These are phyloP conservation scores for Mycena maculata DNA, from an alignment of 768 basidiomycete genomes.

Conservation along the genomic window DNA sequence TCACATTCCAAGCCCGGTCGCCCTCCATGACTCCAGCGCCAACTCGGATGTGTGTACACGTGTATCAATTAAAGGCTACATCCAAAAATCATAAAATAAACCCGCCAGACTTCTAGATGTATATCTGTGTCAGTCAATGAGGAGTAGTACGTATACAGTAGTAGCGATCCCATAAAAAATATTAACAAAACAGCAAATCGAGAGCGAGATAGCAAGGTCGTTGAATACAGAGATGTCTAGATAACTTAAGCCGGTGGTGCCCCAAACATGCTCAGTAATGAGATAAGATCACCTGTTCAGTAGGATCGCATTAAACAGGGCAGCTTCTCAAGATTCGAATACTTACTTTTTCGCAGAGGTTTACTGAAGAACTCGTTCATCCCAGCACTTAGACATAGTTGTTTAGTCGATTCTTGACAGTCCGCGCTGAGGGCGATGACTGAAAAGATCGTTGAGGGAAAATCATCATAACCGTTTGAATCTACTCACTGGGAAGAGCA, in stretches of 20 bases:
- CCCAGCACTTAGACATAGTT: conserved; percentile 79
- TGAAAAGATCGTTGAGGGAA: conserved; percentile 38
- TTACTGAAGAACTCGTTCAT: conserved; percentile 85
- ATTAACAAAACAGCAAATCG: conserved; percentile 9
- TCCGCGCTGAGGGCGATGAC: conserved; percentile 82
- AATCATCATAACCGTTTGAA: neutral
- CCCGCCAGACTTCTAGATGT: too few relatives aligned
- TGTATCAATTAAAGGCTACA: too few relatives aligned
- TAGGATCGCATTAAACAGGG: neutral
- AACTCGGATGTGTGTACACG: too few relatives aligned
- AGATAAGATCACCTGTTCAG: conserved; percentile 61
- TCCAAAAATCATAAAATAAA: too few relatives aligned
- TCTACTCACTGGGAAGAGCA: conserved; percentile 65
- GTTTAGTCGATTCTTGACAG: conserved; percentile 81
- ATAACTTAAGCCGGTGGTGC: conserved; percentile 37
- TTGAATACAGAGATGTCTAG: conserved; percentile 3
- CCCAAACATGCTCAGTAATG: conserved; percentile 67
- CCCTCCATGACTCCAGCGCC: too few relatives aligned
- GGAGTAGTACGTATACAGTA: too few relatives aligned
- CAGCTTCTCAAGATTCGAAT: neutral
- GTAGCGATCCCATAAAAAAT: neutral
- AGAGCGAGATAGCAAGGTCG: neutral
- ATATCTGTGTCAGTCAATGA: too few relatives aligned
- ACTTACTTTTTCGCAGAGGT: conserved; percentile 70
- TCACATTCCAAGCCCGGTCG: too few relatives aligned